Conservation (phyloP, 345 rosid genomes). For the Pelargonium nanum region DNA sequence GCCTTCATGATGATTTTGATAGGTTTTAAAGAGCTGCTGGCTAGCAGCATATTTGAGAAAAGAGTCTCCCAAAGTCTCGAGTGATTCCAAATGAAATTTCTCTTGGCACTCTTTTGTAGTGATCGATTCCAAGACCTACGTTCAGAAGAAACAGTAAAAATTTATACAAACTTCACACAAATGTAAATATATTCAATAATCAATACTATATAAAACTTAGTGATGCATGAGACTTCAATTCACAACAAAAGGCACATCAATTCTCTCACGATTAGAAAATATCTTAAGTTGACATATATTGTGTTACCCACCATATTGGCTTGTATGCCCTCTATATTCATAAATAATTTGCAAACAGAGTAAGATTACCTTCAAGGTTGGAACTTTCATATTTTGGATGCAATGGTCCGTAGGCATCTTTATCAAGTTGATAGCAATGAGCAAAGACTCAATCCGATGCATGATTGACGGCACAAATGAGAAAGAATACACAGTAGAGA, state of each 20-base stretch:
- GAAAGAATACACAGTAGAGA: constrained; percentile 55
- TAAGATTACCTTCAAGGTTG: constrained; percentile 54
- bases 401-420: constrained; percentile 32
- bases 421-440: constrained; percentile 58
- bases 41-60: constrained; percentile 75
- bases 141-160: neutral
- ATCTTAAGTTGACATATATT: too few relatives aligned
- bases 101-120: constrained; percentile 79
- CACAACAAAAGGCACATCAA: neutral
- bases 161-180: too few relatives aligned
- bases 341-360: neutral
- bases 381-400: constrained; percentile 37
- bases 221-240: neutral
- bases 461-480: constrained; percentile 66
- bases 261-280: neutral
- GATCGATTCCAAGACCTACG: constrained; percentile 77
- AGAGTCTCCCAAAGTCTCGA: constrained; percentile 92
- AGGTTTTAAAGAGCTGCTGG: constrained; percentile 53
- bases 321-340: neutral
- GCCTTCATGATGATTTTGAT: constrained; percentile 59
- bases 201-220: too few relatives aligned
- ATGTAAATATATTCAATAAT: neutral
- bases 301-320: too few relatives aligned
- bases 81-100: constrained; percentile 66
- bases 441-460: constrained; percentile 71